phyloP scores from a whole-genome alignment of 2,329 filamentous ascomycete species.

The Elsinoe necatrix region DNA sequence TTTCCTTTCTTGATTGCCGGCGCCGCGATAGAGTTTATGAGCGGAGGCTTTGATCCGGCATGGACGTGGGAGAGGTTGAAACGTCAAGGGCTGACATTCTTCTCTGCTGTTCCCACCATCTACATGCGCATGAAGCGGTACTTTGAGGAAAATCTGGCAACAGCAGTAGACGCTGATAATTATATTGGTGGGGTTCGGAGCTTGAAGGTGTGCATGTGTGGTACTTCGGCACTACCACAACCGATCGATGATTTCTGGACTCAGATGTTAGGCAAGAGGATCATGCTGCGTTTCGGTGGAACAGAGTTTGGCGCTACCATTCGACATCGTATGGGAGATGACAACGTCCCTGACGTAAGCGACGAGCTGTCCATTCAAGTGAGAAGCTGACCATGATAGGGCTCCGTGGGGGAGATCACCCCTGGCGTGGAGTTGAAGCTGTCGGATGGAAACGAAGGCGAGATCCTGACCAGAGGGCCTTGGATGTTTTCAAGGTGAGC shows the following conservation, averaged over 20 bases:
- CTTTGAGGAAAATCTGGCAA: constrained; percentile 31
- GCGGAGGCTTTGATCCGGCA: constrained; percentile 34
- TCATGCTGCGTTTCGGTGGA: constrained; percentile 44
- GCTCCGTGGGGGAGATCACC: constrained; percentile 40
- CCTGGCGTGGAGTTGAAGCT: constrained; percentile 41
- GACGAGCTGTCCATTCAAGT: neutral
- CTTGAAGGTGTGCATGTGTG: constrained; percentile 37
- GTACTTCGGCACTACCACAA: constrained; percentile 42
- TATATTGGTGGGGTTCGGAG: constrained; percentile 39
- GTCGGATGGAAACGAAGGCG: constrained; percentile 40
- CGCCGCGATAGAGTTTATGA: constrained; percentile 41
- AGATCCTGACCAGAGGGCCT: constrained; percentile 36
- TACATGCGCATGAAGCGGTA: constrained; percentile 43
- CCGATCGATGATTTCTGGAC: constrained; percentile 46
- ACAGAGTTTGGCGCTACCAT: constrained; percentile 44
- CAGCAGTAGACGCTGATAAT: constrained; percentile 25
- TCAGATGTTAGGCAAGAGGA: constrained; percentile 34
- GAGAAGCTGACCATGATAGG: constrained; percentile 16
- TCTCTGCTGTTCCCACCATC: constrained; percentile 46
- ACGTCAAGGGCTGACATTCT: constrained; percentile 37
- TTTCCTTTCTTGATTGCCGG: constrained; percentile 40
- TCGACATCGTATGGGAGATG: constrained; percentile 36
- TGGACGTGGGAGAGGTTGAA: constrained; percentile 42
- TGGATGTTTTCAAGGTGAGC: constrained; percentile 28
- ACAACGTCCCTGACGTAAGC: constrained; percentile 33